These are phyloP conservation scores for Zoysia matrella DNA, from an alignment of 202 grass and related monocot genomes.

Conservation along the genomic window DNA sequence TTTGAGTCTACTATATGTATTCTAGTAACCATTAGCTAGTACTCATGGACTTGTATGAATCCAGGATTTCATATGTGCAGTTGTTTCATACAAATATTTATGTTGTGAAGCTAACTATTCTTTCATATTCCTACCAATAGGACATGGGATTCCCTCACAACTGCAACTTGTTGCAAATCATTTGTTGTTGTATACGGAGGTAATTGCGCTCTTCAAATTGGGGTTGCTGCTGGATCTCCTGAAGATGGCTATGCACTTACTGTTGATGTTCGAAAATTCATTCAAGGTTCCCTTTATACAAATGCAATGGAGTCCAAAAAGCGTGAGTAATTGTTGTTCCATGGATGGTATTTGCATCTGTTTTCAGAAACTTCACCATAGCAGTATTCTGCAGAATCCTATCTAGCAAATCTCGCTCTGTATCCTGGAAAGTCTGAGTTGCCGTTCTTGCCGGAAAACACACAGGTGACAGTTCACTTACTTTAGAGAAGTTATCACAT, in stretches of 20 bases:
- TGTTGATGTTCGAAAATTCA: constrained; percentile 68
- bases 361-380: constrained; percentile 32
- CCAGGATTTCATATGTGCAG: too few species aligned
- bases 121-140: constrained; percentile 47
- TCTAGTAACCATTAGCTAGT: too few species aligned
- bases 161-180: constrained; percentile 89
- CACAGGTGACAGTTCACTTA: constrained; percentile 53
- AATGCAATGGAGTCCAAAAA: constrained; percentile 76
- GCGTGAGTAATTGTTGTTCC: constrained; percentile 58
- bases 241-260: constrained; percentile 46
- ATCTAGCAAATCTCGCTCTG: too few species aligned
- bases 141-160: constrained; percentile 82
- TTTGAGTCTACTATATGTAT: too few species aligned
- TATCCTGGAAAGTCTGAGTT: too few species aligned
- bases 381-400: constrained; percentile 18
- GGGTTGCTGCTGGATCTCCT: constrained; percentile 57
- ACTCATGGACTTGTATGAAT: too few species aligned
- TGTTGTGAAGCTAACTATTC: background rate
- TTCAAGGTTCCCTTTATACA: background rate
- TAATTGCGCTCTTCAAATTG: constrained; percentile 33
- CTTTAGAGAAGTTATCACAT: constrained; percentile 2
- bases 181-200: constrained; percentile 78
- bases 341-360: background rate
- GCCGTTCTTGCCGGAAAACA: constrained; percentile 32
- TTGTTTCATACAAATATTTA: too few species aligned